phyloP scores from a whole-genome alignment of 192 early-diverging fungal genomes.

The Podila epigama region DNA sequence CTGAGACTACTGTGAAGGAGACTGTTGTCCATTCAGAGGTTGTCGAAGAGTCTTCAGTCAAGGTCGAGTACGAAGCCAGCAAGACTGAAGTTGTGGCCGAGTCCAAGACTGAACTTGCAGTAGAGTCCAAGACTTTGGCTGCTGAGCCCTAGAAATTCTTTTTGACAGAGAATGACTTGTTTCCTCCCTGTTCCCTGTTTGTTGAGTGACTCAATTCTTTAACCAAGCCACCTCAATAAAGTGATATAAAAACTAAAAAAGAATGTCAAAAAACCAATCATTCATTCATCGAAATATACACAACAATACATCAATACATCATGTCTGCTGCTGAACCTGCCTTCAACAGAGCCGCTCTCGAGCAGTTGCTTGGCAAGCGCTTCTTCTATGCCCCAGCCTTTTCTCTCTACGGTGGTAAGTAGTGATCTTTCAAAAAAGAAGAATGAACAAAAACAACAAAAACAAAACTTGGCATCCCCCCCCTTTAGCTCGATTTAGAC shows the following conservation, averaged over 20 bases:
- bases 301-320: neutral
- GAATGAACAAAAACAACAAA: neutral
- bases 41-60: slow-evolving; percentile 5
- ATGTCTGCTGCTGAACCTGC: slow-evolving; percentile 31
- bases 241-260: no score
- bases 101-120: neutral
- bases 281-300: neutral
- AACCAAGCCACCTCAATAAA: neutral
- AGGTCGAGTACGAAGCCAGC: neutral
- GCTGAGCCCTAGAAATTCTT: slow-evolving; percentile 1
- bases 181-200: no score
- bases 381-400: slow-evolving; percentile 99
- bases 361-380: slow-evolving; percentile 80
- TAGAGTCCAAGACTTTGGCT: neutral
- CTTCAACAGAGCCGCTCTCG: slow-evolving; percentile 51
- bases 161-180: no score
- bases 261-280: no score
- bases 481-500: no score
- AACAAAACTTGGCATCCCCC: no score
- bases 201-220: neutral
- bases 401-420: slow-evolving; percentile 92
- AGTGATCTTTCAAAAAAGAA: no score
- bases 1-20: slow-evolving; percentile 10
- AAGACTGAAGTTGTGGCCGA: slow-evolving; percentile 8
- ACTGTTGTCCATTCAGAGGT: slow-evolving; percentile 14